Evolutionary conservation across 805 yeast genomes (phyloP).

Genomic region (Monosporozyma solicola): DNA sequence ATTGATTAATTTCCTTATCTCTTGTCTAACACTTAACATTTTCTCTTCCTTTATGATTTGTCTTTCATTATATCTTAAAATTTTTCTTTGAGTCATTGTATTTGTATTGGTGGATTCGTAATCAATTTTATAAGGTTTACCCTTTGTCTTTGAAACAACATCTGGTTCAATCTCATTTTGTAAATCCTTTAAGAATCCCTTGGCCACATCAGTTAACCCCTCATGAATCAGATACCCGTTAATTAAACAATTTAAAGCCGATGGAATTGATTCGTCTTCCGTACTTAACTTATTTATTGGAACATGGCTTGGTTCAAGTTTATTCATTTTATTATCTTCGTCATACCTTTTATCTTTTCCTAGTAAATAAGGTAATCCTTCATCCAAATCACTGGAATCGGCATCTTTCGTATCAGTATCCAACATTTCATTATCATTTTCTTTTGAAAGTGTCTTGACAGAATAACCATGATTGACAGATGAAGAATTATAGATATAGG

Average conservation of each 20-base stretch:
- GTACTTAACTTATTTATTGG: conserved; percentile 17
- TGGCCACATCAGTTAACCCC: conserved; percentile 48
- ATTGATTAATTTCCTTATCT: conserved; percentile 35
- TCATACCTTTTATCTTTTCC: conserved; percentile 16
- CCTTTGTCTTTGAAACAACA: background rate
- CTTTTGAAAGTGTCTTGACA: background rate
- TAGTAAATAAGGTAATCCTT: conserved; percentile 9
- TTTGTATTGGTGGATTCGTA: background rate
- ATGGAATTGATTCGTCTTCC: conserved; percentile 23
- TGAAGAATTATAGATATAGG: conserved; percentile 19
- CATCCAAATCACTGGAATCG: conserved; percentile 7
- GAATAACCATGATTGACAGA: background rate
- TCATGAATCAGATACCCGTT: conserved; percentile 45
- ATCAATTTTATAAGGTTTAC: conserved; percentile 12
- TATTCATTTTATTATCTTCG: conserved; percentile 7
- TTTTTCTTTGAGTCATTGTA: conserved; percentile 5
- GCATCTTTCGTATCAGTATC: conserved; percentile 18
- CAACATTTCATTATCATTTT: conserved; percentile 13
- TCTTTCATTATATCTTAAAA: conserved; percentile 24
- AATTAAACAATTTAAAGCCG: conserved; percentile 23
- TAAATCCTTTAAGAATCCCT: conserved; percentile 42
- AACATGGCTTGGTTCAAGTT: conserved; percentile 13
- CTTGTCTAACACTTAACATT: conserved; percentile 36
- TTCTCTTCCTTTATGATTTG: conserved; percentile 29
- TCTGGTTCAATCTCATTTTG: conserved; percentile 13